Evolutionary conservation across 2,329 filamentous ascomycete species (phyloP).

Genomic region (Dactylellina parvicollis): DNA sequence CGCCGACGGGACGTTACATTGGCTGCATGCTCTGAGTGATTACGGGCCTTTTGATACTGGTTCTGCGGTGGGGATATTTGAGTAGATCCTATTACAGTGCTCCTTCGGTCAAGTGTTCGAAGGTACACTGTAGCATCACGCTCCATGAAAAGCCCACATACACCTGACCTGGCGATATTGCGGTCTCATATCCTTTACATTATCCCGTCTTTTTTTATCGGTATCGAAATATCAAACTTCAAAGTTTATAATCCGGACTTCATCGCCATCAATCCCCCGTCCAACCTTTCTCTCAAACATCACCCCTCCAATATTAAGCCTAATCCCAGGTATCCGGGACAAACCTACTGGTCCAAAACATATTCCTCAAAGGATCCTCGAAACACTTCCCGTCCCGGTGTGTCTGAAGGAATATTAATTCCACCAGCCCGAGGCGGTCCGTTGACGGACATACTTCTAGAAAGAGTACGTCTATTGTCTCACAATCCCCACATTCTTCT

Average conservation of each 20-base stretch:
- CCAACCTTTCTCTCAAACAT: neutral
- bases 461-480: conserved; percentile 22
- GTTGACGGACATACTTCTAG: conserved; percentile 41
- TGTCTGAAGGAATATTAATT: neutral
- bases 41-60: no score
- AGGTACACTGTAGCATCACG: neutral
- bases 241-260: conserved; percentile 10
- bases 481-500: no score
- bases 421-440: neutral
- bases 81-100: conserved; percentile 6
- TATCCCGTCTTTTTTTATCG: neutral
- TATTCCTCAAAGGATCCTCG: neutral
- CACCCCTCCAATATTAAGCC: neutral
- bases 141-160: neutral
- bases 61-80: neutral
- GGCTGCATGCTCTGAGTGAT: no score
- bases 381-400: conserved; percentile 2
- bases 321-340: conserved; percentile 14
- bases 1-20: neutral
- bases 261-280: neutral
- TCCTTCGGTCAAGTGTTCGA: neutral
- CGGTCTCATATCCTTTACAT: neutral
- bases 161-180: neutral
- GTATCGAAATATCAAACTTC: neutral
- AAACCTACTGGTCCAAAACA: neutral